Conservation (phyloP, 2,329 filamentous ascomycete species). For the Talaromyces sp. region DNA sequence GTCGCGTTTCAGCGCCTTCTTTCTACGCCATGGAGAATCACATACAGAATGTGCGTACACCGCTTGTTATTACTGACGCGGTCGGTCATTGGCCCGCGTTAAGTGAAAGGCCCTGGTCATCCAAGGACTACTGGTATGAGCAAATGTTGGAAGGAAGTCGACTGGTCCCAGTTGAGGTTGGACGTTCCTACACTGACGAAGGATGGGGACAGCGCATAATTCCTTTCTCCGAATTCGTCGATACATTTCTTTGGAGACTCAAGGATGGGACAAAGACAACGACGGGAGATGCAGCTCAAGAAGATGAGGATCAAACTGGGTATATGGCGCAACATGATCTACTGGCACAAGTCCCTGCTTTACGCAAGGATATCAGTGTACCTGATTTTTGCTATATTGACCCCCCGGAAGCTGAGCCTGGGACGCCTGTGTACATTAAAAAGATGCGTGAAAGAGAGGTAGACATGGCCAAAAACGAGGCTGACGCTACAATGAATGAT, state of each 20-base stretch:
- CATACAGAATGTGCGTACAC: slow-evolving; percentile 50
- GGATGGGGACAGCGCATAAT: slow-evolving; percentile 82
- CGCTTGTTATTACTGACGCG: slow-evolving; percentile 66
- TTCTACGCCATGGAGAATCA: slow-evolving; percentile 61
- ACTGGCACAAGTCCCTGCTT: slow-evolving; percentile 71
- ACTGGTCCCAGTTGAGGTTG: slow-evolving; percentile 81
- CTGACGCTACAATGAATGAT: neutral
- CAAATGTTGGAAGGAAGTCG: slow-evolving; percentile 72
- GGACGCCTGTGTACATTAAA: slow-evolving; percentile 44
- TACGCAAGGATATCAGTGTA: slow-evolving; percentile 70
- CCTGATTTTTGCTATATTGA: slow-evolving; percentile 81
- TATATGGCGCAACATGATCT: slow-evolving; percentile 94
- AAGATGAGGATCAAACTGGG: slow-evolving; percentile 47
- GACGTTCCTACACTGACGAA: slow-evolving; percentile 79
- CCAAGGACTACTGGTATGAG: slow-evolving; percentile 68
- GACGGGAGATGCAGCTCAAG: neutral
- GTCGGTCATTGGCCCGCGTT: slow-evolving; percentile 74
- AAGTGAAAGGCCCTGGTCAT: slow-evolving; percentile 64
- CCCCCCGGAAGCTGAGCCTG: slow-evolving; percentile 55
- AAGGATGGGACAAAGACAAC: slow-evolving; percentile 4
- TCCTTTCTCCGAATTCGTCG: slow-evolving; percentile 67
- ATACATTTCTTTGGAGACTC: slow-evolving; percentile 52
- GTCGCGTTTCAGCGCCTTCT: slow-evolving; percentile 45
- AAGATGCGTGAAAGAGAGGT: slow-evolving; percentile 30
- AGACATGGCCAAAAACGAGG: slow-evolving; percentile 19